A percentile compares a stretch with the other conserved stretches of the same genome.
Conservation (phyloP, 78 protist species). For the Dictyostelium purpureum region DNA sequence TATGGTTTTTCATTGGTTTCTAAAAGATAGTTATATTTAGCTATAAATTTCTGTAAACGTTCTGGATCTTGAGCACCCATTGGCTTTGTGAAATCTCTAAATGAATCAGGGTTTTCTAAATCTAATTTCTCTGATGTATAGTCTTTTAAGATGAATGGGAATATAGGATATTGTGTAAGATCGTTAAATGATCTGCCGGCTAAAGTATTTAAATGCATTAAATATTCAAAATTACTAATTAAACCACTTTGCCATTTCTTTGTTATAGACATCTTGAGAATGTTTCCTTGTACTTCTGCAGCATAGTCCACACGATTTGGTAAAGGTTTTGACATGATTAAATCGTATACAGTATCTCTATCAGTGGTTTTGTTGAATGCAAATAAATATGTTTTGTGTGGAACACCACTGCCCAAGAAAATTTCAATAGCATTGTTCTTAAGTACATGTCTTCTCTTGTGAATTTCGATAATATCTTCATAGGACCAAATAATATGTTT, state of each 20-base stretch:
- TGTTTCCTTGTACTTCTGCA: slow-evolving; percentile 77
- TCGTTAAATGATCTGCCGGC: slow-evolving; percentile 97
- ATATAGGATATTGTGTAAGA: slow-evolving; percentile 95
- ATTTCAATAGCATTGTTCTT: slow-evolving; percentile 90
- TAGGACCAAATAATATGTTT: slow-evolving; percentile 55
- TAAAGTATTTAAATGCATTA: slow-evolving; percentile 93
- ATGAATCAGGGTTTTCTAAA: slow-evolving; percentile 73
- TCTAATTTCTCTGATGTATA: slow-evolving; percentile 77
- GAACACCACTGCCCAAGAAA: slow-evolving; percentile 80
- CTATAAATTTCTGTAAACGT: slow-evolving; percentile 66
- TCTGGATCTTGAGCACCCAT: slow-evolving; percentile 89
- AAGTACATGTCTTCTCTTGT: slow-evolving; percentile 85
- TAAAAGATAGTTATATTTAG: slow-evolving; percentile 53
- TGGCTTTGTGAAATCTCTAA: slow-evolving; percentile 90
- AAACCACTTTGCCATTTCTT: slow-evolving; percentile 89
- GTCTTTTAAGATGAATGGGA: slow-evolving; percentile 90
- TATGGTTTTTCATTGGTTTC: slow-evolving; percentile 79
- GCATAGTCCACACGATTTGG: slow-evolving; percentile 87
- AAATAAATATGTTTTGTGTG: slow-evolving; percentile 79
- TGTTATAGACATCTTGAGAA: slow-evolving; percentile 65
- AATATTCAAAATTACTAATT: slow-evolving; percentile 93
- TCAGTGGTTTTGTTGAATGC: slow-evolving; percentile 69
- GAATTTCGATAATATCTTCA: slow-evolving; percentile 83
- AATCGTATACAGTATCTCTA: slow-evolving; percentile 64
- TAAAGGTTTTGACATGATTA: slow-evolving; percentile 65